These are phyloP conservation scores for Pseudocercospora cruenta DNA, from an alignment of 2,329 filamentous ascomycete species.

Conservation along the genomic window DNA sequence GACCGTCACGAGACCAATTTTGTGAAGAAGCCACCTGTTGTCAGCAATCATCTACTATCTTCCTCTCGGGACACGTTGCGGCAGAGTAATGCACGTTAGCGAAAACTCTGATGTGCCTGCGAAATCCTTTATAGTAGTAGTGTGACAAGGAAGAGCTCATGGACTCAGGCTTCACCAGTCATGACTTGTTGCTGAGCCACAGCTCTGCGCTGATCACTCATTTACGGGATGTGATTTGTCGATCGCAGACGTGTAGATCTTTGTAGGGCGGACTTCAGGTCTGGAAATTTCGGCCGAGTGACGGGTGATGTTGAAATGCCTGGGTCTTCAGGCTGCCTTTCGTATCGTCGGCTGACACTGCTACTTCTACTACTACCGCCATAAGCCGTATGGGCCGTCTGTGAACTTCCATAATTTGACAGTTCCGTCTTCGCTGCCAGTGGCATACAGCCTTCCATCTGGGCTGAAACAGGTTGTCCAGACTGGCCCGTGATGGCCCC, in stretches of 20 bases:
- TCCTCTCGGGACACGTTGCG: background rate
- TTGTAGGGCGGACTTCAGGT: background rate
- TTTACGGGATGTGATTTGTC: background rate
- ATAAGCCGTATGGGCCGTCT: constrained; percentile 66
- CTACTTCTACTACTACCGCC: constrained; percentile 51
- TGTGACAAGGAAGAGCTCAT: background rate
- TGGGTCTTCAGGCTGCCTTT: background rate
- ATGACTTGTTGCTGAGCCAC: background rate
- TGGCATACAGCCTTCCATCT: constrained; percentile 94
- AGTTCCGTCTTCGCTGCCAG: constrained; percentile 94
- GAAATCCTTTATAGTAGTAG: background rate
- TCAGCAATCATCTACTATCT: background rate
- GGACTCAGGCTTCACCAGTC: background rate
- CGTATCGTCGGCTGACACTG: background rate
- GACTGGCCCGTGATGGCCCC: constrained; percentile 95
- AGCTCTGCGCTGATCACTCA: background rate
- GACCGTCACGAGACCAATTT: background rate
- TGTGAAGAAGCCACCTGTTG: background rate
- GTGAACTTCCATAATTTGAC: constrained; percentile 86
- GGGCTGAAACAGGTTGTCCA: constrained; percentile 96
- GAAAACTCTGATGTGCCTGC: background rate
- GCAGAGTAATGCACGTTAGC: background rate
- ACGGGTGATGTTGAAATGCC: background rate
- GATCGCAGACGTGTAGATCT: background rate
- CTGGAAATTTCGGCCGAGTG: background rate